Conservation (phyloP, 2,329 filamentous ascomycete species). For the Cladophialophora chaetospira region DNA sequence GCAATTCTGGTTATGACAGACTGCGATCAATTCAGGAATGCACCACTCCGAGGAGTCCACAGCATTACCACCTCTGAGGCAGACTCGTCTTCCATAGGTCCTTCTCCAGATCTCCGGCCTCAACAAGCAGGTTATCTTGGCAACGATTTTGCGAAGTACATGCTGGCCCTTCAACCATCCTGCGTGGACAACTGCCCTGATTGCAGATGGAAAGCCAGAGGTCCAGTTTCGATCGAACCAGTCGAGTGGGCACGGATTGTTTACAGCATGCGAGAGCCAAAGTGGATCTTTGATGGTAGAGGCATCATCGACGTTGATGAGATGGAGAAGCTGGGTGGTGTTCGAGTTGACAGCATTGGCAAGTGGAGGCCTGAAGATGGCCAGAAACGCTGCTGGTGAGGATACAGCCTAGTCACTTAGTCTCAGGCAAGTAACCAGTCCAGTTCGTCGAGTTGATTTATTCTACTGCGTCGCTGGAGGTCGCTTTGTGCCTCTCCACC, state of each 20-base stretch:
- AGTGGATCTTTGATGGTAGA: constrained; percentile 54
- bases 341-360: constrained; percentile 41
- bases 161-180: constrained; percentile 2
- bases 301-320: constrained; percentile 40
- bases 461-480: no score
- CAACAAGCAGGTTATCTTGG: constrained; percentile 13
- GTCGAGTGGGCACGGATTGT: constrained; percentile 52
- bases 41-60: constrained; percentile 1
- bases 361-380: constrained; percentile 16
- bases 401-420: no score
- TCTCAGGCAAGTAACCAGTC: no score
- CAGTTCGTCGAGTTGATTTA: no score
- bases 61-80: neutral
- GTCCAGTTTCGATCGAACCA: constrained; percentile 32
- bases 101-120: neutral
- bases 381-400: constrained; percentile 13
- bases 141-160: constrained; percentile 7
- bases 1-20: constrained; percentile 56
- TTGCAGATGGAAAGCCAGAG: constrained; percentile 30
- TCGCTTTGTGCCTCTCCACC: no score
- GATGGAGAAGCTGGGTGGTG: constrained; percentile 42
- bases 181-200: constrained; percentile 28
- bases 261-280: constrained; percentile 49
- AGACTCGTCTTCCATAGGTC: neutral
- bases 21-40: constrained; percentile 54